phyloP scores from a whole-genome alignment of 2,329 filamentous ascomycete species.

The Monilinia laxa region DNA sequence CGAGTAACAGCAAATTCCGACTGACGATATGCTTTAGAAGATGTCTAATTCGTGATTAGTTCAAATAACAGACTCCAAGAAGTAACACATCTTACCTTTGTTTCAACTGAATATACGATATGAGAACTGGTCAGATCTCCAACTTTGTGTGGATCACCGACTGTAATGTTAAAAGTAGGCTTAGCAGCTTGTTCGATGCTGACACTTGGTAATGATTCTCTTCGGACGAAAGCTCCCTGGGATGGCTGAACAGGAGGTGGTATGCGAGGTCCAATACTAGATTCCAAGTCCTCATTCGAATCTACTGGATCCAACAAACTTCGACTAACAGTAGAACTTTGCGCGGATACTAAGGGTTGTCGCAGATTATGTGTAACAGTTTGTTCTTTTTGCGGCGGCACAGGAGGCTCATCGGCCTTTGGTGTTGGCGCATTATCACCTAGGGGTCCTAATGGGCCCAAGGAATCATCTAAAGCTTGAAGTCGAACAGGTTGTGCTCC shows the following conservation, averaged over 20 bases:
- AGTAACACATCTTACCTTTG: constrained; percentile 61
- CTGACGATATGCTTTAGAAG: constrained; percentile 92
- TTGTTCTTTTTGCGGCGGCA: constrained; percentile 66
- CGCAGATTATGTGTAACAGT: constrained; percentile 58
- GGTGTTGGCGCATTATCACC: constrained; percentile 47
- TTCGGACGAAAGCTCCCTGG: constrained; percentile 51
- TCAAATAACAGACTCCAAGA: not conserved
- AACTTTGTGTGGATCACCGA: constrained; percentile 97
- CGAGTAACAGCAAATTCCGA: constrained; percentile 91
- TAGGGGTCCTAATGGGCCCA: constrained; percentile 73
- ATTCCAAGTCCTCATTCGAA: constrained; percentile 63
- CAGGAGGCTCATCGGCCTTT: constrained; percentile 60
- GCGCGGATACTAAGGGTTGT: constrained; percentile 44
- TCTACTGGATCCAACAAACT: constrained; percentile 65
- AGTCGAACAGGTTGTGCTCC: constrained; percentile 75
- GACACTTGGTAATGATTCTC: constrained; percentile 69
- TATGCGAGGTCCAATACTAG: constrained; percentile 54
- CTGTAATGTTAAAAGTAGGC: constrained; percentile 83
- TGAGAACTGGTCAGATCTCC: constrained; percentile 95
- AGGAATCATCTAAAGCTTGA: constrained; percentile 70
- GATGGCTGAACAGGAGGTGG: constrained; percentile 65
- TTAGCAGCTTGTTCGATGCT: constrained; percentile 92
- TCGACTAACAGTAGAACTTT: constrained; percentile 47
- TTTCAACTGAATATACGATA: constrained; percentile 94
- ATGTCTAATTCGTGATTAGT: constrained; percentile 59